phyloP scores from a whole-genome alignment of 805 yeast species.

The Kodamaea jinghongensis region DNA sequence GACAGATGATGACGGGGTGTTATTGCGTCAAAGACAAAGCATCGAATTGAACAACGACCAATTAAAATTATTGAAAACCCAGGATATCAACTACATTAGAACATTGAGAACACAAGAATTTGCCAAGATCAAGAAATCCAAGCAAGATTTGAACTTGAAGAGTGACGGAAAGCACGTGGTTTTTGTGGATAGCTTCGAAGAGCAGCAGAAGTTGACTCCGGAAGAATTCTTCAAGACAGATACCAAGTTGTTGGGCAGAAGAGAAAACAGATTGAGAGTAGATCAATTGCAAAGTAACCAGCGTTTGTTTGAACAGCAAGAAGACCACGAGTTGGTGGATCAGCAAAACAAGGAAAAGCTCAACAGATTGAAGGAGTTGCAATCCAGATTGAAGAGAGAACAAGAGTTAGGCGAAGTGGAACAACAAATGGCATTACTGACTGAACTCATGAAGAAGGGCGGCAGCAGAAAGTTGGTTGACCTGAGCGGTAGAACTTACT shows the following conservation, averaged over 20 bases:
- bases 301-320: conserved; percentile 22
- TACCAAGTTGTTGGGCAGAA: conserved; percentile 52
- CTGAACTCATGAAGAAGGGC: conserved; percentile 89
- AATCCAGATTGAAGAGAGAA: conserved; percentile 68
- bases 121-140: conserved; percentile 58
- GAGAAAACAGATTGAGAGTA: conserved; percentile 68
- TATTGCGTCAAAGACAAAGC: conserved; percentile 62
- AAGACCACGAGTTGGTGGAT: conserved; percentile 29
- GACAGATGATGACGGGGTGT: conserved; percentile 69
- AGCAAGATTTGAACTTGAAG: conserved; percentile 47
- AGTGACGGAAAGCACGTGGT: conserved; percentile 79
- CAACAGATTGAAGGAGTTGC: conserved; percentile 56
- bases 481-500: conserved; percentile 63
- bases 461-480: conserved; percentile 72
- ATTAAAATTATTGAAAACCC: conserved; percentile 80
- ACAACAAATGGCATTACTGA: conserved; percentile 69
- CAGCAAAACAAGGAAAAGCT: conserved; percentile 52
- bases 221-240: conserved; percentile 71
- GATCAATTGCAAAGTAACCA: conserved; percentile 53
- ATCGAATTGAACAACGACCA: conserved; percentile 68
- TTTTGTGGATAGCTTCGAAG: conserved; percentile 66
- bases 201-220: conserved; percentile 58
- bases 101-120: conserved; percentile 71
- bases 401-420: conserved; percentile 66
- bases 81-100: conserved; percentile 82